Evolutionary conservation across 179 eudicot species (phyloP), one percentile per base, ranked within the genome.

Genomic region (Drosera spatulata): DNA sequence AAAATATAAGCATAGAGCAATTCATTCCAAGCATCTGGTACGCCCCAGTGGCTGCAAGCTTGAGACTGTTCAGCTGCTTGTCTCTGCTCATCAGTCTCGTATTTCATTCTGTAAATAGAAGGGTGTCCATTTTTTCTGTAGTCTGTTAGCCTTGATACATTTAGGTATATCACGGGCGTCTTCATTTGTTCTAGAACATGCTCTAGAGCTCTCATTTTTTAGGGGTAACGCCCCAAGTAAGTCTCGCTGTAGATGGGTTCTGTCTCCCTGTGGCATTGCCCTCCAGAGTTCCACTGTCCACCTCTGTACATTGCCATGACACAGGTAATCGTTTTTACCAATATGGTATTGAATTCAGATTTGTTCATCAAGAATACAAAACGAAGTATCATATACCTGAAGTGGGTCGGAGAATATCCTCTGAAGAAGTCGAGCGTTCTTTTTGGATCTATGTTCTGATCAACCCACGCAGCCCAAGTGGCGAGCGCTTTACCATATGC

Each of bases 21-120:
- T 73, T 86, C 86, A 14, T 91, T 91, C 98, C 98, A 91, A 4
- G 84, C 71, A 53, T 91, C 98, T 0, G 96, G 98, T 42, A 91
- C 87, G 33, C 98, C 98, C 1, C 98, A 91, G 64, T 91, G 98
- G 58, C 96, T 88, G 77, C 98, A 91, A 71, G 88, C 96, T 68
- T 91, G 95, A 10, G 79, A 72, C n/a, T 61, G 75, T 64, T 71
- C 79, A 0, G 84, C 85, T 22, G 74, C 72, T 2, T 41, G 50
- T 63, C 75, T 69, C 59, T 83, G 86, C 59, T 71, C 58, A 1
- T 57, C 74, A 4, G 81, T 65, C 50, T 53, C 61, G 54, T 81
- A 80, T 33, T 69, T 63, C 66, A 71, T 79, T 57, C 98, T 70
- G 74, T 82, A 91, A 61, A 88, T 80, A 0, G 98, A 91, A 22